Percentiles rank a stretch among this genome's conserved stretches.
phyloP scores from a whole-genome alignment of 148 eudicot species.

The Fallopia convolvulus region DNA sequence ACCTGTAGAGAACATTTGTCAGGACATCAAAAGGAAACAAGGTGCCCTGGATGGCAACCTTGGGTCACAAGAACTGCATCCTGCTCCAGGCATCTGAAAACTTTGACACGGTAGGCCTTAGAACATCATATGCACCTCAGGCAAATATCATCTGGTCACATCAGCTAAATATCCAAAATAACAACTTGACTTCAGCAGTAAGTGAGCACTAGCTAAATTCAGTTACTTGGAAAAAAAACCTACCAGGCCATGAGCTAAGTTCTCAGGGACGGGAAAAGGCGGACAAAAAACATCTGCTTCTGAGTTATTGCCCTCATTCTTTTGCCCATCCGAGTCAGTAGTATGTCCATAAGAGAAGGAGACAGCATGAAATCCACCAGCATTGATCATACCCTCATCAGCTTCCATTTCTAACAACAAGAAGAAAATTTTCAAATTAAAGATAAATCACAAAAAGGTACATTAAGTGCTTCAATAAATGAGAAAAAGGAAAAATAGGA shows the following conservation, averaged over 20 bases:
- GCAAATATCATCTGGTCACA: constrained; percentile 41
- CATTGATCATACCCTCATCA: constrained; percentile 30
- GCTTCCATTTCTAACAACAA: constrained; percentile 36
- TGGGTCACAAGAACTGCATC: constrained; percentile 71
- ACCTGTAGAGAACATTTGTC: constrained; percentile 85
- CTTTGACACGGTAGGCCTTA: constrained; percentile 88
- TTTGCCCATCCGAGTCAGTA: constrained; percentile 39
- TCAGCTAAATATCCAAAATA: constrained; percentile 36
- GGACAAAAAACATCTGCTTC: constrained; percentile 46
- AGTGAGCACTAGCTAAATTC: neutral
- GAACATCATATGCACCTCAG: constrained; percentile 54
- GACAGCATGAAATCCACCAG: constrained; percentile 50
- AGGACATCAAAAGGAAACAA: constrained; percentile 90
- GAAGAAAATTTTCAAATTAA: constrained; percentile 7
- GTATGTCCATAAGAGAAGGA: constrained; percentile 67
- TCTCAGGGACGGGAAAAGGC: constrained; percentile 67
- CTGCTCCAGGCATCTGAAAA: constrained; percentile 99
- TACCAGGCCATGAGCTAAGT: constrained; percentile 68
- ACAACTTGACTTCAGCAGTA: constrained; percentile 19
- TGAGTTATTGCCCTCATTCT: constrained; percentile 29
- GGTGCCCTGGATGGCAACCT: constrained; percentile 89
- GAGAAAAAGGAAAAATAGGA: constrained; percentile 4
- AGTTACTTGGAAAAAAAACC: constrained; percentile 24
- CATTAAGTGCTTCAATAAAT: neutral
- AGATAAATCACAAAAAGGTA: neutral